Conservation (phyloP, 495 filamentous ascomycete species). For the Podospora tetraspora region DNA sequence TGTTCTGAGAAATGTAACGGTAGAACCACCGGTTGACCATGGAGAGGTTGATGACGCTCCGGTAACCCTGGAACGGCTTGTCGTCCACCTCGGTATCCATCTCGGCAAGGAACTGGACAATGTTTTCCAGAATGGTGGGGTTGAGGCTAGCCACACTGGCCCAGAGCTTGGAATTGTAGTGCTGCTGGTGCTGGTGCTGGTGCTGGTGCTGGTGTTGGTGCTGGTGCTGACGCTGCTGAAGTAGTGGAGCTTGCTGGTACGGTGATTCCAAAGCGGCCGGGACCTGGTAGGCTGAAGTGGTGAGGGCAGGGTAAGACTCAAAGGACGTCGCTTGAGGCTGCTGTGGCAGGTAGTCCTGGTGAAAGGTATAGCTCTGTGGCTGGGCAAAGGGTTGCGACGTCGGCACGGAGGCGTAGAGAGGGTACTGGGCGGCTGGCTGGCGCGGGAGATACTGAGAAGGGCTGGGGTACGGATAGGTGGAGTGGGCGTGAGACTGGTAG, state of each 20-base stretch:
- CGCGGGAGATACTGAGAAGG: constrained; percentile 20
- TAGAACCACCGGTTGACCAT: constrained; percentile 14
- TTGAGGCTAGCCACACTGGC: neutral
- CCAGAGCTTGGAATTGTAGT: neutral
- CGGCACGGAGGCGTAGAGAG: constrained; percentile 16
- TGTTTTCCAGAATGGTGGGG: constrained; percentile 3
- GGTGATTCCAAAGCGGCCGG: constrained; percentile 1
- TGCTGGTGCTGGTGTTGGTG: neutral
- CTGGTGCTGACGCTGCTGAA: neutral
- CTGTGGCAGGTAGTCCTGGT: constrained; percentile 2
- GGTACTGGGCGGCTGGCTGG: constrained; percentile 10
- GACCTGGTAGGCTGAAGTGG: constrained; percentile 10
- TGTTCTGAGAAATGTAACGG: constrained; percentile 8
- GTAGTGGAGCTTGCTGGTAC: neutral
- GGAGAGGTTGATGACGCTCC: constrained; percentile 10
- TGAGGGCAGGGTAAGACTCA: constrained; percentile 10
- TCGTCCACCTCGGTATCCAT: neutral
- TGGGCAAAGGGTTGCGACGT: constrained; percentile 10
- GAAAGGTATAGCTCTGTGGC: constrained; percentile 15
- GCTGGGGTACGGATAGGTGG: constrained; percentile 9
- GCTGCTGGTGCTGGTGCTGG: neutral
- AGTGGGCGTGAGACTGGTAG: neutral
- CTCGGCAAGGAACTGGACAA: constrained; percentile 1
- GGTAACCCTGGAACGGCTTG: constrained; percentile 7
- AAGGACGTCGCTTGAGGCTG: constrained; percentile 17